Base-by-base conservation (phyloP, 176 grass and related monocot species). In the Lolium perenne region DNA sequence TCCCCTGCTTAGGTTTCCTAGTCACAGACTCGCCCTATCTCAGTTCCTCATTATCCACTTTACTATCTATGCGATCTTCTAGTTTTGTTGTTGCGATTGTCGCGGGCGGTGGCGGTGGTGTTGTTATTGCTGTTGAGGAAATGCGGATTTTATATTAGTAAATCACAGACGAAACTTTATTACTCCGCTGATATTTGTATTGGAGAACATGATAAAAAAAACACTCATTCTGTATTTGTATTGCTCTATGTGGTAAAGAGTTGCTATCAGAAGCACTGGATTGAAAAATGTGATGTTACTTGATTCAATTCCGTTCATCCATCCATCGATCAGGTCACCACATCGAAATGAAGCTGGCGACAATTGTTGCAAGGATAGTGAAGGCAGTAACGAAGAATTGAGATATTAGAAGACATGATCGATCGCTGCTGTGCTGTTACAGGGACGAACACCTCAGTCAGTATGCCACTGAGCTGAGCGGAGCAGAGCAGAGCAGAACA, bases 321-420 rank as follows among this genome's bases (percentile, higher is more conserved):
- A 78, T 55, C 47, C 11, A 65, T 83, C 62, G 17, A 88, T 84
- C 41, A 50, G 12, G 41, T 73, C 56, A 67, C 16, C 40, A 71
- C 38, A 87, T 46, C 57, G 41, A 75, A 82, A 61, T 79, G 32
- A 35, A 80, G 67, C 71, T 78, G 50, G 64, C 16, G 57, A 82
- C 83, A 54, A 82, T 81, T 80, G 77, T 60, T 46, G 75, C 80
- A 50, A 60, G 47, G 85, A 49, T 83, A 56, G 74, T 25, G 41
- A 84, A 91, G 85, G 81, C 81, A 87, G 89, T 84, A 81, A 60
- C 68, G 25, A 63, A 71, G 84, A 61, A 23, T 38, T 61, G 71
- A 71, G 78, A 21, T 9, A 15, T 29, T 1, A 74, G 18, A 35
- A 74, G 60, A 76, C 72, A 55, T 56, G 57, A 74, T 75, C 73